Conservation (phyloP, 345 rosid species). For the Eucalyptus tenuipes region DNA sequence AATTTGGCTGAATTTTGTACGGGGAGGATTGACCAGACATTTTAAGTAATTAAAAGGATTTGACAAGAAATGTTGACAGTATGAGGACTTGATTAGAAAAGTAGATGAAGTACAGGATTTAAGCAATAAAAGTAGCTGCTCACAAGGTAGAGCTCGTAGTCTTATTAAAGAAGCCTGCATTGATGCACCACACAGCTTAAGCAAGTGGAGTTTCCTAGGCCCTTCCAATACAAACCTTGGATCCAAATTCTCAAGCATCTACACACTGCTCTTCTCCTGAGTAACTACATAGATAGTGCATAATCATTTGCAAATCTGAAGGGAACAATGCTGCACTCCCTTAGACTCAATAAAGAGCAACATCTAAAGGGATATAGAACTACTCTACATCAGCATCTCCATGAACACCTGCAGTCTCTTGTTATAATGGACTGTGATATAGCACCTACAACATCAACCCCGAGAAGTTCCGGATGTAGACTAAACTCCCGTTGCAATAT, state of each 20-base stretch:
- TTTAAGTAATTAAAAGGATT: background rate
- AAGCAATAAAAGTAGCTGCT: background rate
- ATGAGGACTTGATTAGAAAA: background rate
- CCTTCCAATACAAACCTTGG: background rate
- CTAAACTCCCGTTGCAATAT: background rate
- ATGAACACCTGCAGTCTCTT: background rate
- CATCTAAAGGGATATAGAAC: background rate
- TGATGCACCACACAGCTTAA: background rate
- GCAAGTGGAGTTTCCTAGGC: background rate
- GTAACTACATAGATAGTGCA: background rate
- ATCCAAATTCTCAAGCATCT: background rate
- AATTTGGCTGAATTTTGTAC: background rate
- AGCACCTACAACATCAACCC: background rate
- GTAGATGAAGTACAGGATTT: background rate
- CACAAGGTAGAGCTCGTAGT: background rate
- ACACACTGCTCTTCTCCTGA: background rate
- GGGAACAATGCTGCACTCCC: background rate
- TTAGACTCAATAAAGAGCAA: background rate
- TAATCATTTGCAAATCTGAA: background rate
- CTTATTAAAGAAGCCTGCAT: background rate
- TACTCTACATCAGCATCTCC: background rate
- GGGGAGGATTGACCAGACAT: background rate
- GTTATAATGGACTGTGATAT: background rate
- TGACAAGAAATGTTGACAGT: background rate
- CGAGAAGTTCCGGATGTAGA: background rate